phyloP scores from a whole-genome alignment of 345 rosid genomes.

The Melaleuca quinquenervia region DNA sequence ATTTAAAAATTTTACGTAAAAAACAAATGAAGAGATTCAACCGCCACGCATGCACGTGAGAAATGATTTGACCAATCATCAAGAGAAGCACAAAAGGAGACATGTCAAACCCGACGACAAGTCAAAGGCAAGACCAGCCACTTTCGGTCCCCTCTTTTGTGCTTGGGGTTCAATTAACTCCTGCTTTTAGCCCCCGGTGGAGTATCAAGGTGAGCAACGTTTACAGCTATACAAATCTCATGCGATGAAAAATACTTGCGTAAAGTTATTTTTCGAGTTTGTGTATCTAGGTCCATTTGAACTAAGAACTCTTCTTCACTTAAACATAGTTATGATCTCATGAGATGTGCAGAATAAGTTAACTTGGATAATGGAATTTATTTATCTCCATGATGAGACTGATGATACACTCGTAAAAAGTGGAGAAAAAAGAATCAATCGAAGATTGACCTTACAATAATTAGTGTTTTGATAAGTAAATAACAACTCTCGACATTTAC shows the following conservation, averaged over 20 bases:
- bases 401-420: background rate
- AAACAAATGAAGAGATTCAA: background rate
- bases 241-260: background rate
- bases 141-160: background rate
- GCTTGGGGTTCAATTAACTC: background rate
- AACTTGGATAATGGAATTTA: background rate
- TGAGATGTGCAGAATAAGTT: background rate
- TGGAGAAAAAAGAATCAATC: too few relatives aligned
- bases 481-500: too few relatives aligned
- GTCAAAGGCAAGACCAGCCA: background rate
- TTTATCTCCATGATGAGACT: background rate
- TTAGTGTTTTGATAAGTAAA: too few relatives aligned
- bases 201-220: background rate
- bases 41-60: background rate
- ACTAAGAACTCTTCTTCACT: background rate
- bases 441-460: too few relatives aligned
- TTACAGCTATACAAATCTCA: background rate
- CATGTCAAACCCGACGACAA: background rate
- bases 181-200: background rate
- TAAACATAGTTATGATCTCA: background rate
- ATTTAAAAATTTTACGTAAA: background rate
- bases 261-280: background rate
- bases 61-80: background rate
- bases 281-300: background rate
- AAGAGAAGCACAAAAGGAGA: background rate